phyloP scores from a whole-genome alignment of 1,284 basidiomycete species.

The Melampsora americana region DNA sequence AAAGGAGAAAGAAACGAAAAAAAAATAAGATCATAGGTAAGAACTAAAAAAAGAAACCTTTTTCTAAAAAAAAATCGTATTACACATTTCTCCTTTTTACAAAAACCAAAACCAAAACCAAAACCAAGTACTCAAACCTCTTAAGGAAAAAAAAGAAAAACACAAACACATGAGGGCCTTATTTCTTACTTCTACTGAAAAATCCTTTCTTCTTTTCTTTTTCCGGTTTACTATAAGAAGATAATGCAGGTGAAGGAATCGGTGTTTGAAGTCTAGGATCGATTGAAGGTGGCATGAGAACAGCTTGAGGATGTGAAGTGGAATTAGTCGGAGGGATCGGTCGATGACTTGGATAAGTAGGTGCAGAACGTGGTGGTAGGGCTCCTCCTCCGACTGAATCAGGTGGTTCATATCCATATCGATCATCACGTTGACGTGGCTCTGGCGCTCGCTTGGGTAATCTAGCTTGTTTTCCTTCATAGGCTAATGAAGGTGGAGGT shows the following conservation, averaged over 20 bases:
- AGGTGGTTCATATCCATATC: conserved; percentile 25
- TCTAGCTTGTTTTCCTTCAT: conserved; percentile 22
- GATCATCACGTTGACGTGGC: conserved; percentile 27
- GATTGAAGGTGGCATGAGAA: conserved; percentile 7
- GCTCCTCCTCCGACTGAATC: conserved; percentile 11
- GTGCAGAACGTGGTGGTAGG: neutral
- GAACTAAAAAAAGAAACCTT: too few relatives aligned
- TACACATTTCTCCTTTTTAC: too few relatives aligned
- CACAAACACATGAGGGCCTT: neutral
- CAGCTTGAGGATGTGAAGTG: neutral
- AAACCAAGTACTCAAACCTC: too few relatives aligned
- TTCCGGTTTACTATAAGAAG: conserved; percentile 4
- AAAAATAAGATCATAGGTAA: too few relatives aligned
- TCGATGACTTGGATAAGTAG: conserved; percentile 1
- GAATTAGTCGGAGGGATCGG: neutral
- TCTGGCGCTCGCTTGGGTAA: conserved; percentile 16
- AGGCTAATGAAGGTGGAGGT: conserved; percentile 12
- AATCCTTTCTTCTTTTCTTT: conserved; percentile 42
- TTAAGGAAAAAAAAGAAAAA: too few relatives aligned
- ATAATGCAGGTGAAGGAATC: conserved; percentile 12
- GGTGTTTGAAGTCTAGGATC: conserved; percentile 14
- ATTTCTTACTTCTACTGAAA: conserved; percentile 39
- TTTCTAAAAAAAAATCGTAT: too few relatives aligned
- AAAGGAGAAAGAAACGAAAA: too few relatives aligned
- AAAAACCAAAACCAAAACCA: too few relatives aligned